phyloP scores from a whole-genome alignment of 768 basidiomycete genomes.

The Xanthoconium purpureum region DNA sequence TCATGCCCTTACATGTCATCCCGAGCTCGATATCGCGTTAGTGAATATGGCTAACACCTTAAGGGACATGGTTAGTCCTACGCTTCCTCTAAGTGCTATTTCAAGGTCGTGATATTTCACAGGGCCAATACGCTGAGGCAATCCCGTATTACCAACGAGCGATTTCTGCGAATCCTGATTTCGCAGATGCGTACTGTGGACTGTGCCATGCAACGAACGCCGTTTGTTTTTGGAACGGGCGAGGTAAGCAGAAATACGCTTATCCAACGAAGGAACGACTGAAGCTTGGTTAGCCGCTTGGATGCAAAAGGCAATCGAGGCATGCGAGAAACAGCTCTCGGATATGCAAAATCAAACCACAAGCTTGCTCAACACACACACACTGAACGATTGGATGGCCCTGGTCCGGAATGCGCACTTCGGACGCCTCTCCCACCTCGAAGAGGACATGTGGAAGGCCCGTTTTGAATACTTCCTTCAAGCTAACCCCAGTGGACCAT shows the following conservation, averaged over 20 bases:
- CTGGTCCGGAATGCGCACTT: slow-evolving; percentile 30
- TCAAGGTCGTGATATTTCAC: not conserved
- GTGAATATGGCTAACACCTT: slow-evolving; percentile 51
- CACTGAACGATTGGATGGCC: slow-evolving; percentile 38
- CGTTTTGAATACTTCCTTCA: slow-evolving; percentile 32
- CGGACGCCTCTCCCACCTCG: slow-evolving; percentile 22
- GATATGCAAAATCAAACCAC: slow-evolving; percentile 30
- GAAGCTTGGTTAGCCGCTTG: slow-evolving; percentile 25
- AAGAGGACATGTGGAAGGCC: slow-evolving; percentile 32
- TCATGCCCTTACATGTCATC: slow-evolving; percentile 39
- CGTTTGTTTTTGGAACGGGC: slow-evolving; percentile 45
- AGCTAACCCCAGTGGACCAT: slow-evolving; percentile 16
- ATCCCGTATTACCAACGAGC: slow-evolving; percentile 47
- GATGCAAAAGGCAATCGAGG: slow-evolving; percentile 37
- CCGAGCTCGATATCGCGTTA: slow-evolving; percentile 49
- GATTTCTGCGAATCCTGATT: slow-evolving; percentile 38
- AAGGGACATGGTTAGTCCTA: slow-evolving; percentile 41
- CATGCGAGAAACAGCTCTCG: slow-evolving; percentile 38
- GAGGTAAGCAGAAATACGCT: slow-evolving; percentile 24
- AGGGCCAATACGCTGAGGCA: slow-evolving; percentile 43
- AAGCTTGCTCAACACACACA: slow-evolving; percentile 27
- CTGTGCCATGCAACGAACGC: slow-evolving; percentile 44
- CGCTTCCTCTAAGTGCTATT: not conserved
- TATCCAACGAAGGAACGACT: slow-evolving; percentile 1
- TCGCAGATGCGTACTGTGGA: slow-evolving; percentile 49